Evolutionary conservation across 2,329 filamentous ascomycete genomes (phyloP), one percentile per base, ranked within the genome.

Genomic region (Dothideomycetidae sp.): DNA sequence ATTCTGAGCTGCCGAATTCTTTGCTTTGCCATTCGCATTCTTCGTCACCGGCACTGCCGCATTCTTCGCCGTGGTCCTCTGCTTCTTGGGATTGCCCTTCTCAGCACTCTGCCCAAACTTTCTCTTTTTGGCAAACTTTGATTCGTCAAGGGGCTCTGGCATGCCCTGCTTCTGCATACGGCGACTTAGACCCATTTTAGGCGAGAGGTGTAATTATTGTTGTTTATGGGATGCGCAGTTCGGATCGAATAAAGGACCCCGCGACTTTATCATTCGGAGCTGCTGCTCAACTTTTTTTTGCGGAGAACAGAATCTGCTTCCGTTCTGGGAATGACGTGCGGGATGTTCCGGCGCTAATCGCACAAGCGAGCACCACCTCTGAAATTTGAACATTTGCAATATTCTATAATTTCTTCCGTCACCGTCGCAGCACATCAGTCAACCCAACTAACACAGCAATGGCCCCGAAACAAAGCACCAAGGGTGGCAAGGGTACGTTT

Each of bases 121-220:
- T 57, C 86, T 75, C 72, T 96, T 94, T 54, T 78, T 84, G 35
- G 77, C 76, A 51, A 79, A 77, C 53, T 81, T 53, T 47, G 57
- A 64, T 48, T 93, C 83, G 47, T 90, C 83, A 47, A 94, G 71
- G 46, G 80, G 70, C 53, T 80, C 73, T 37, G 90, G 90, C 46
- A 79, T 70, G 39, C 85, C 88, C 71, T 96, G 90, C 64, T 94
- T 94, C 60, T 86, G 82, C 78, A 94, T 92, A 52, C 86, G 83
- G 57, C 85, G 81, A 58, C 85, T 82, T 44, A 76, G 73, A 67
- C 84, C 86, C 86, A 93, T 93, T 19, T 11, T 28, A 12, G 19
- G 11, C 12, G n/a, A 10, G 18, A 5, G 11, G 11, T n/a, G n/a
- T n/a, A n/a, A n/a, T n/a, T n/a, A n/a, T n/a, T n/a, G n/a, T n/a